Evolutionary conservation across 495 filamentous ascomycete species (phyloP), one percentile per base, ranked within the genome.

Genomic region (Aspergillus incahuasiensis): DNA sequence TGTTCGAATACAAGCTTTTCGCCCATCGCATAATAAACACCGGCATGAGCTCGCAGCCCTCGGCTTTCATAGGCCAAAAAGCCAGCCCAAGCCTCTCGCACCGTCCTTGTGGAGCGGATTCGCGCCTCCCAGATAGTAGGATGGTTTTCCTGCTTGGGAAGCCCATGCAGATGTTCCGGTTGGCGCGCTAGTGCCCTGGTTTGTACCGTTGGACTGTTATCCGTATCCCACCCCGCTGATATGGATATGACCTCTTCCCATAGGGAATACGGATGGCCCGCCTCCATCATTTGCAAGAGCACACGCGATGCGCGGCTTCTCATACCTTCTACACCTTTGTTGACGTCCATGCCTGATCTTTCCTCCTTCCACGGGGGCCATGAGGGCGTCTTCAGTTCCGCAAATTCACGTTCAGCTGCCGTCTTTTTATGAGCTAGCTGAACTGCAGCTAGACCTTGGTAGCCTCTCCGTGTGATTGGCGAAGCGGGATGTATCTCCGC

Each of bases 351-450:
- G 2, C 81, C 83, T 12, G 80, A 71, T 41, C 70, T 80, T 7
- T 82, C 80, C 62, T 82, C 77, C 48, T 86, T 88, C 83, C 83
- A 90, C 1, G 87, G 87, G 3, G 87, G 87, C 87, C 87, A 90
- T 12, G 78, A 82, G 0, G 71, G 71, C 5, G 80, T 74, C 68
- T 89, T 86, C 28, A 86, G 61, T 34, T 71, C 64, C 1, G 81
- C 82, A 70, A 76, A 85, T 59, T 81, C 76, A 11, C 73, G 77
- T 64, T 89, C 87, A 1, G 68, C 65, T 0, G 50, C 4, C 3
- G 82, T 86, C 61, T 90, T 89, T 34, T 71, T 75, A 58, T 84
- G 86, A 0, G 81, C 82, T 6, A 90, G 67, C 51, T 89, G 86
- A 22, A 86, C 74, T 1, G 68, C 68, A 34, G 74, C 62, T 2